phyloP scores from a whole-genome alignment of 75 land plant genomes.

The Sequoia sempervirens region DNA sequence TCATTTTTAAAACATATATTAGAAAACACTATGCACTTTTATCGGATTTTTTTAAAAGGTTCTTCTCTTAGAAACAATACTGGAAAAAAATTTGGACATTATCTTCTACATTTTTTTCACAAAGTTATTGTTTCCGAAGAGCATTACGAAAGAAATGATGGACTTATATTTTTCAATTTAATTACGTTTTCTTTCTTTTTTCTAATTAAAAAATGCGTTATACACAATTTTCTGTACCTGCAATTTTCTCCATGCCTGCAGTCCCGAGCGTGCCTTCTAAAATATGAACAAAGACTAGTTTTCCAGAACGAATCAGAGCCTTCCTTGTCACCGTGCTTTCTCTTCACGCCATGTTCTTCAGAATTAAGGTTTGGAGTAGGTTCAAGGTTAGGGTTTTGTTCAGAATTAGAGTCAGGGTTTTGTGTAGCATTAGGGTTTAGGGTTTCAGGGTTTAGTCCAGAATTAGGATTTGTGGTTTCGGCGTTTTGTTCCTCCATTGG shows the following conservation, averaged over 20 bases:
- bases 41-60: no score
- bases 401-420: background rate
- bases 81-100: no score
- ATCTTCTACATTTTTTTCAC: no score
- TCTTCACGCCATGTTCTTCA: background rate
- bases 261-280: conserved; percentile 30
- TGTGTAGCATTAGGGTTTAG: background rate
- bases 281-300: conserved; percentile 86
- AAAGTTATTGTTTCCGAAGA: no score
- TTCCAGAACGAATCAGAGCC: conserved; percentile 43
- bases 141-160: no score
- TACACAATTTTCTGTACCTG: conserved; percentile 18
- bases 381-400: background rate
- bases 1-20: background rate
- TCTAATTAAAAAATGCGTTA: background rate
- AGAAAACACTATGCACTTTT: no score
- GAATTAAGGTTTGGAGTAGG: background rate
- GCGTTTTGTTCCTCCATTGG: background rate
- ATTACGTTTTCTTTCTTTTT: no score
- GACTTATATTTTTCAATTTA: no score
- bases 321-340: background rate
- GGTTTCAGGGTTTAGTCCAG: background rate
- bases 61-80: no score
- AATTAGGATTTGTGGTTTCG: background rate
- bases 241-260: conserved; percentile 83